A percentile compares a stretch with the other conserved stretches of the same genome.
Evolutionary conservation across 257 asterid species (phyloP).

Genomic region (Capsicum baccatum): DNA sequence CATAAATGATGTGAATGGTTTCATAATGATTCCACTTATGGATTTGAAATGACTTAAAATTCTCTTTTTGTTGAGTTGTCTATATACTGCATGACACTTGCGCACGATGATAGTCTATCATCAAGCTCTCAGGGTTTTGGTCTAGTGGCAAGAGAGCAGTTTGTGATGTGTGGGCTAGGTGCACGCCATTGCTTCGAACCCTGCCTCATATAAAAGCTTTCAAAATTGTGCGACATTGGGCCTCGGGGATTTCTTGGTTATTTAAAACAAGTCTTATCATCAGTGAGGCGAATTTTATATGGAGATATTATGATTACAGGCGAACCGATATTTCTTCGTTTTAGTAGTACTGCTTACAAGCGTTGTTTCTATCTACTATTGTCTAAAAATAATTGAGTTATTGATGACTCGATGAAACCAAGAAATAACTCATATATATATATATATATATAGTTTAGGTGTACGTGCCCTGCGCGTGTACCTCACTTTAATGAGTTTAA

Average conservation of each 20-base stretch:
- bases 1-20: neutral
- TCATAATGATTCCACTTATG: neutral
- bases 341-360: too few relatives aligned
- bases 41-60: neutral
- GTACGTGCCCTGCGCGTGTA: too few relatives aligned
- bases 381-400: too few relatives aligned
- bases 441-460: too few relatives aligned
- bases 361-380: too few relatives aligned
- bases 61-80: conserved; percentile 5
- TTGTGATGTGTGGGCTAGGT: neutral
- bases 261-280: neutral
- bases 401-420: too few relatives aligned
- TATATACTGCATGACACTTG: neutral
- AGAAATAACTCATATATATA: too few relatives aligned
- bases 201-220: neutral
- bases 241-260: too few relatives aligned
- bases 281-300: neutral
- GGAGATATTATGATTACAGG: too few relatives aligned
- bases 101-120: neutral
- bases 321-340: too few relatives aligned
- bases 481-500: too few relatives aligned
- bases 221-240: too few relatives aligned
- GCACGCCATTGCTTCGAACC: neutral
- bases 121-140: neutral
- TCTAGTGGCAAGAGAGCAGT: neutral